These are phyloP conservation scores for Cryphonectria radicalis DNA, from an alignment of 2,329 filamentous ascomycete genomes.

Conservation along the genomic window DNA sequence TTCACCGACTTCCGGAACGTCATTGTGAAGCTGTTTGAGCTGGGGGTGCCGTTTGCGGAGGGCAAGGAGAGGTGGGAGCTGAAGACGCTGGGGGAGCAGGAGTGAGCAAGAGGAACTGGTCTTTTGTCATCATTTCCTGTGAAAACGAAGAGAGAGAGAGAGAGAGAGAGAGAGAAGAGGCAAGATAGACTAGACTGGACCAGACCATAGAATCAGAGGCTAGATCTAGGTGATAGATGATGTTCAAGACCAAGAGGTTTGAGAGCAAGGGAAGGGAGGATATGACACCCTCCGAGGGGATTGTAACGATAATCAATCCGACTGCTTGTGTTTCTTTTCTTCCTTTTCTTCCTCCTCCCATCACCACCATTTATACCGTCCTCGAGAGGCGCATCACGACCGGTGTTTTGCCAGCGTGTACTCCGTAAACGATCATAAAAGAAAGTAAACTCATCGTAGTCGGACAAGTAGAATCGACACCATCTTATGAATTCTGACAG, in stretches of 20 bases:
- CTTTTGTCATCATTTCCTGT: not conserved
- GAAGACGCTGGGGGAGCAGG: constrained; percentile 57
- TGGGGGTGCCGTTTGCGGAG: constrained; percentile 85
- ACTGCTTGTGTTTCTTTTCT: not conserved
- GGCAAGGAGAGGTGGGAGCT: constrained; percentile 65
- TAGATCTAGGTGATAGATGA: not conserved
- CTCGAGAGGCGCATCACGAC: not conserved
- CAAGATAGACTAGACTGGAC: not conserved
- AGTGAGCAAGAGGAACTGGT: not conserved
- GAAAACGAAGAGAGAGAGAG: too few relatives aligned
- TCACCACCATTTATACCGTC: not conserved
- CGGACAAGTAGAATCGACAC: not conserved
- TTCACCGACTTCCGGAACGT: constrained; percentile 90
- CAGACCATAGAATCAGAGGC: not conserved
- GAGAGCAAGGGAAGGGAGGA: not conserved
- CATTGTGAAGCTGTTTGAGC: constrained; percentile 83
- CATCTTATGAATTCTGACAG: too few relatives aligned
- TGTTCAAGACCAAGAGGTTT: not conserved
- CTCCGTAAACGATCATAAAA: not conserved
- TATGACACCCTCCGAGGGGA: not conserved
- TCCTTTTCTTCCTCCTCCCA: not conserved
- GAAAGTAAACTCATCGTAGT: not conserved
- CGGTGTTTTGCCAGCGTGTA: not conserved
- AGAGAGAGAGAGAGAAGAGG: not conserved
- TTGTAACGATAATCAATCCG: not conserved